Conservation (phyloP, 305 asterid genomes). For the Plantago coronopus region DNA sequence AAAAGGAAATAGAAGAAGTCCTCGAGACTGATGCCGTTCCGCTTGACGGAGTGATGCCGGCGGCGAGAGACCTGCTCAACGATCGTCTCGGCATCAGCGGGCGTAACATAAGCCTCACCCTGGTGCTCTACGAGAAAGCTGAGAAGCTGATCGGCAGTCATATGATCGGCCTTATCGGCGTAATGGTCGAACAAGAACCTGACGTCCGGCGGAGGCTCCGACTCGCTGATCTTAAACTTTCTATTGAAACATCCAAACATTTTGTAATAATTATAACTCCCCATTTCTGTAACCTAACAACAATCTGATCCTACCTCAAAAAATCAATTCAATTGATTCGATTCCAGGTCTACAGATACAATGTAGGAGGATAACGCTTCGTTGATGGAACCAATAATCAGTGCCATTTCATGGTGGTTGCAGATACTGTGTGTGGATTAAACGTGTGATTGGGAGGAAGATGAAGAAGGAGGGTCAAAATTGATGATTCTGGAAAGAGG, state of each 20-base stretch:
- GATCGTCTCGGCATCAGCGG: slow-evolving; percentile 38
- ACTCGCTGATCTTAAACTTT: slow-evolving; percentile 82
- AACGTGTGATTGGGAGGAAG: too few species aligned
- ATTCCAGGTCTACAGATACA: too few species aligned
- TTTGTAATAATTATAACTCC: slow-evolving; percentile 83
- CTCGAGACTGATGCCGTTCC: slow-evolving; percentile 47
- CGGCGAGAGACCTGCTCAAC: slow-evolving; percentile 50
- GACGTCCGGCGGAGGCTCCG: slow-evolving; percentile 90
- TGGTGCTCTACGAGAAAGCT: slow-evolving; percentile 64
- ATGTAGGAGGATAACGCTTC: too few species aligned
- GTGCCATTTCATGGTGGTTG: too few species aligned
- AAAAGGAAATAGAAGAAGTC: slow-evolving; percentile 78
- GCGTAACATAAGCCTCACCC: slow-evolving; percentile 45
- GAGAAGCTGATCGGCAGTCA: slow-evolving; percentile 62
- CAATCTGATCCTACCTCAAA: too few species aligned
- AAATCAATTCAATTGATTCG: too few species aligned
- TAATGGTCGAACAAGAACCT: slow-evolving; percentile 54
- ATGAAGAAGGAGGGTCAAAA: too few species aligned
- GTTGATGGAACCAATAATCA: too few species aligned
- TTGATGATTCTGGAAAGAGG: too few species aligned
- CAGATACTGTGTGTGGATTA: too few species aligned
- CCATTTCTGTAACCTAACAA: slow-evolving; percentile 35
- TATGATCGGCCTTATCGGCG: slow-evolving; percentile 46
- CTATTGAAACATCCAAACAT: slow-evolving; percentile 97
- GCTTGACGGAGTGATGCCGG: slow-evolving; percentile 50